Evolutionary conservation across 2,329 filamentous ascomycete species (phyloP).

Genomic region (Colletotrichum liaoningense): DNA sequence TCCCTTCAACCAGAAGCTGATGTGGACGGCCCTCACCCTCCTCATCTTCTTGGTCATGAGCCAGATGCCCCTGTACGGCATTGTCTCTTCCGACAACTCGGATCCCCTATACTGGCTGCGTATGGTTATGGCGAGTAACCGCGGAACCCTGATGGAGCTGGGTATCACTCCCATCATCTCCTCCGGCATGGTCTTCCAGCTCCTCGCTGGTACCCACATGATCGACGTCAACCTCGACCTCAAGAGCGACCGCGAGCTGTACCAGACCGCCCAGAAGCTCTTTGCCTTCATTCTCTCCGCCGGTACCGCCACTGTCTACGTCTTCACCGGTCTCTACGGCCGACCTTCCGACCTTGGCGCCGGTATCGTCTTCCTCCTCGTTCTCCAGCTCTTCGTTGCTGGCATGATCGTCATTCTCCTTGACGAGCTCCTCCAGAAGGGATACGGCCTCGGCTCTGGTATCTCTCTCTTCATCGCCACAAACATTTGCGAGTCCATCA

Average conservation of each 20-base stretch:
- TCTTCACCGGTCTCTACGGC: constrained; percentile 97
- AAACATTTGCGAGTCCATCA: constrained; percentile 99
- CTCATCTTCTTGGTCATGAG: constrained; percentile 99
- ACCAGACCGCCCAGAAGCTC: constrained; percentile 99
- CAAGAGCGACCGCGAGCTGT: constrained; percentile 99
- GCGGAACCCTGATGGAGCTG: constrained; percentile 94
- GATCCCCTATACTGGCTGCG: constrained; percentile 99
- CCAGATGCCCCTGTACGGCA: constrained; percentile 99
- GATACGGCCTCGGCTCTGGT: constrained; percentile 96
- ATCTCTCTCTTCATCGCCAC: constrained; percentile 99
- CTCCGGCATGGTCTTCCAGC: constrained; percentile 99
- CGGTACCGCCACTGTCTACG: constrained; percentile 97
- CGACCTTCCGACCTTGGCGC: constrained; percentile 96
- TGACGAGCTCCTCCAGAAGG: constrained; percentile 99
- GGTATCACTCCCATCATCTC: constrained; percentile 99
- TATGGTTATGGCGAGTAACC: constrained; percentile 99
- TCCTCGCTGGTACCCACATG: constrained; percentile 98
- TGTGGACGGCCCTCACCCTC: constrained; percentile 94
- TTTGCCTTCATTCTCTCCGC: constrained; percentile 98
- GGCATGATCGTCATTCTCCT: constrained; percentile 99
- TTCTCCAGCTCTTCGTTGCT: constrained; percentile 96
- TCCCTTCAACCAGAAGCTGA: constrained; percentile 98
- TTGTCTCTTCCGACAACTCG: constrained; percentile 98
- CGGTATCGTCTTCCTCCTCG: constrained; percentile 97
- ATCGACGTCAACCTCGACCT: constrained; percentile 99